These are phyloP conservation scores for Epichloe sp. DNA, from an alignment of 2,329 filamentous ascomycete species.

Conservation along the genomic window DNA sequence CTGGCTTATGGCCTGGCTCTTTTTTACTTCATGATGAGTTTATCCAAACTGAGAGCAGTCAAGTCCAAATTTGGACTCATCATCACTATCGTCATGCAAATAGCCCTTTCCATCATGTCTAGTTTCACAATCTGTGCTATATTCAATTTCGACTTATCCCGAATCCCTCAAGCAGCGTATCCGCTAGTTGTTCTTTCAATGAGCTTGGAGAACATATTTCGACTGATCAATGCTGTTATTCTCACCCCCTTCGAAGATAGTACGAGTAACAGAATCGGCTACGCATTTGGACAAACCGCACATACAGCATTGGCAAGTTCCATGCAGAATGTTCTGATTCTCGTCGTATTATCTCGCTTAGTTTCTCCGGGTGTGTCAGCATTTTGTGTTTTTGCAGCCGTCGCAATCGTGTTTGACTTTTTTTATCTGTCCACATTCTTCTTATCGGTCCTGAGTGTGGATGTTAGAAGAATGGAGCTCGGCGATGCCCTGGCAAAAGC, in stretches of 20 bases:
- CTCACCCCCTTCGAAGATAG: constrained; percentile 55
- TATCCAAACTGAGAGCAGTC: constrained; percentile 59
- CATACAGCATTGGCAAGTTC: constrained; percentile 56
- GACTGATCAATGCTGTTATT: constrained; percentile 66
- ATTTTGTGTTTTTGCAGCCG: constrained; percentile 63
- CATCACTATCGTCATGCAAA: constrained; percentile 56
- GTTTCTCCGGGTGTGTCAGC: constrained; percentile 59
- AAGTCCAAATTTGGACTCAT: constrained; percentile 65
- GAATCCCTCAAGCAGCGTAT: constrained; percentile 61
- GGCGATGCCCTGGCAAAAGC: constrained; percentile 55
- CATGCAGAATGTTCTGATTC: constrained; percentile 53
- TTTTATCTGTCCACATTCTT: constrained; percentile 75
- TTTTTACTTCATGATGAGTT: constrained; percentile 53
- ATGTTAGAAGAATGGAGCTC: constrained; percentile 63
- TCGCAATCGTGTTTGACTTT: constrained; percentile 67
- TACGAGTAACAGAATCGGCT: constrained; percentile 55
- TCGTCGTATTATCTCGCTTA: constrained; percentile 51
- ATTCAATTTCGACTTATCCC: constrained; percentile 60
- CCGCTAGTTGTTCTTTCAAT: constrained; percentile 65
- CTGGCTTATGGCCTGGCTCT: constrained; percentile 51
- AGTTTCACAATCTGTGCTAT: constrained; percentile 71
- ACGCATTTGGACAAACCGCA: constrained; percentile 61
- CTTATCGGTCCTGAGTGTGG: constrained; percentile 63
- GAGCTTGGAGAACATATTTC: constrained; percentile 67
- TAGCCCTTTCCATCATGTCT: constrained; percentile 58